Evolutionary conservation across 257 asterid genomes (phyloP).

Genomic region (Marsdenia floribunda): DNA sequence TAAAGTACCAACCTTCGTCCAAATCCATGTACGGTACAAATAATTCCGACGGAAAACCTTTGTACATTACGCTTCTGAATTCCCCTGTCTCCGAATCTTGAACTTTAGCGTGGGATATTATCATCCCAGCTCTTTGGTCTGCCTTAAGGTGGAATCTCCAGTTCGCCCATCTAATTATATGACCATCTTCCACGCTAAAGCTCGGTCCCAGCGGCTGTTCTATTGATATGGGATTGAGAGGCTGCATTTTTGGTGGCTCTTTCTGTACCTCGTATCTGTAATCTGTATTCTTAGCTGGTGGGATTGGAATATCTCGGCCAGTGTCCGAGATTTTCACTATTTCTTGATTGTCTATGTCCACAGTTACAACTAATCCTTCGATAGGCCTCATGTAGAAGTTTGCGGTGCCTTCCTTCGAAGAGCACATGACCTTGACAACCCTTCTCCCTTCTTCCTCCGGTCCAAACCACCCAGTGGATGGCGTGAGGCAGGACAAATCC

Average conservation of each 20-base stretch:
- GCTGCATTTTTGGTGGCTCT: conserved; percentile 35
- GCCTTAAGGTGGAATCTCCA: conserved; percentile 82
- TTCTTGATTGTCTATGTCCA: conserved; percentile 50
- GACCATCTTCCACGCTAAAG: conserved; percentile 47
- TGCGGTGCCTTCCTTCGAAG: conserved; percentile 43
- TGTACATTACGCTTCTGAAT: conserved; percentile 65
- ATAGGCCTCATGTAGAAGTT: conserved; percentile 86
- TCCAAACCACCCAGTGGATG: conserved; percentile 76
- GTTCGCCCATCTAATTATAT: conserved; percentile 69
- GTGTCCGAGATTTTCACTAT: conserved; percentile 44
- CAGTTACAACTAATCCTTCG: conserved; percentile 50
- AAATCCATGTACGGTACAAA: conserved; percentile 88
- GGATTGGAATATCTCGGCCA: conserved; percentile 61
- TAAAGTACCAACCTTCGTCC: conserved; percentile 74
- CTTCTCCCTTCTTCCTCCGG: conserved; percentile 55
- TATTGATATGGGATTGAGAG: conserved; percentile 46
- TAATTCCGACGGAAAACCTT: conserved; percentile 72
- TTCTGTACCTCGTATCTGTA: conserved; percentile 33
- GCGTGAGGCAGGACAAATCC: conserved; percentile 54
- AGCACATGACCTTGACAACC: conserved; percentile 53
- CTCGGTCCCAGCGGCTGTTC: conserved; percentile 80
- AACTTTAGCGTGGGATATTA: conserved; percentile 56
- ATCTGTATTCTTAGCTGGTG: conserved; percentile 51
- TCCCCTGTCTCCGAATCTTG: conserved; percentile 45
- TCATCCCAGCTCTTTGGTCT: conserved; percentile 65